phyloP scores from a whole-genome alignment of 306 rosid genomes.

The Dalbergia cochinchinensis region DNA sequence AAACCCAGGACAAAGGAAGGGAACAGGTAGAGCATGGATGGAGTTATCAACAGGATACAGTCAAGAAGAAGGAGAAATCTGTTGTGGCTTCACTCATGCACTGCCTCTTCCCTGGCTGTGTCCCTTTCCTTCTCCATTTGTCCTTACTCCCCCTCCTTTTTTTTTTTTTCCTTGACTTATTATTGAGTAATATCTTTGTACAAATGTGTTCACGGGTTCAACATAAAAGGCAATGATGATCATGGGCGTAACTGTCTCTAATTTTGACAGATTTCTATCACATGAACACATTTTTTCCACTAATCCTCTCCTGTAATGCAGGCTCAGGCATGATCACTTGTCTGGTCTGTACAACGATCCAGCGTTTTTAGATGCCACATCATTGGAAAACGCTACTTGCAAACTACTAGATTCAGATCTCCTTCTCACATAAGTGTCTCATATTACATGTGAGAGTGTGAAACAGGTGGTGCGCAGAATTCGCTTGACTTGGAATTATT shows the following conservation, averaged over 20 bases:
- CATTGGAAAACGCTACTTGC: too few species aligned
- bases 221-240: too few species aligned
- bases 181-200: neutral
- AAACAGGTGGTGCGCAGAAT: neutral
- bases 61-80: constrained; percentile 2
- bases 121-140: constrained; percentile 33
- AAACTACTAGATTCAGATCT: neutral
- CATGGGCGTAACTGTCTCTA: too few species aligned
- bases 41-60: constrained; percentile 58
- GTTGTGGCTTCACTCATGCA: constrained; percentile 87
- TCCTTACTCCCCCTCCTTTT: neutral
- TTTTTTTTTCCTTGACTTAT: neutral
- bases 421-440: neutral
- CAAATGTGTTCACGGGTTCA: neutral
- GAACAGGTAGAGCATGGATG: constrained; percentile 91
- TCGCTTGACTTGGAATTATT: neutral
- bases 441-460: neutral
- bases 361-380: too few species aligned
- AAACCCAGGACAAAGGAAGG: constrained; percentile 58
- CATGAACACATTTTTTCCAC: too few species aligned
- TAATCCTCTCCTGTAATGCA: too few species aligned
- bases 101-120: constrained; percentile 99
- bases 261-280: too few species aligned
- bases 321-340: too few species aligned
- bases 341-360: too few species aligned